Evolutionary conservation across 2,329 filamentous ascomycete genomes (phyloP).

Genomic region (Rhynchosporium graminicola): DNA sequence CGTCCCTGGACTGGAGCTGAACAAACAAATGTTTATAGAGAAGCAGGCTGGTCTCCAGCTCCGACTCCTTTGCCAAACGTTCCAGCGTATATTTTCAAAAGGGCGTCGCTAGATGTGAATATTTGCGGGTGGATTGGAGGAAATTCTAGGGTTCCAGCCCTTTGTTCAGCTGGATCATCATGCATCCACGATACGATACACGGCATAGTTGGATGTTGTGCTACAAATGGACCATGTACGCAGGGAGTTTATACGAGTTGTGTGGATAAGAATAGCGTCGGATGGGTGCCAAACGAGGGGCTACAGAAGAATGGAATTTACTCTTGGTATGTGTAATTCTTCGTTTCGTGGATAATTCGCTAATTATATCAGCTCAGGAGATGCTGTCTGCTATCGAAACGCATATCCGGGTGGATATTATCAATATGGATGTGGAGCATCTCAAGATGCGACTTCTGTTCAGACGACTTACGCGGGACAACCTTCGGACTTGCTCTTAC

Average conservation of each 20-base stretch:
- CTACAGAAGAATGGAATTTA: conserved; percentile 36
- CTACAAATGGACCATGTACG: conserved; percentile 36
- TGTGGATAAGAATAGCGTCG: conserved; percentile 34
- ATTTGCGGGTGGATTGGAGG: conserved; percentile 40
- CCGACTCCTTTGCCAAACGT: conserved; percentile 33
- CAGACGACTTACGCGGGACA: conserved; percentile 36
- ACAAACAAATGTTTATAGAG: conserved; percentile 33
- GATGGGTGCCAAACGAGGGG: conserved; percentile 29
- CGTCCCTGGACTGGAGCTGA: conserved; percentile 33
- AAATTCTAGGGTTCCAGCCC: conserved; percentile 26
- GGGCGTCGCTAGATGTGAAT: conserved; percentile 30
- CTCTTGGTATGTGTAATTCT: conserved; percentile 34
- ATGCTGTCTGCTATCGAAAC: conserved; percentile 35
- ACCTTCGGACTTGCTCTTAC: conserved; percentile 32
- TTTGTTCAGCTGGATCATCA: conserved; percentile 34
- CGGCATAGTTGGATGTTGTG: conserved; percentile 37
- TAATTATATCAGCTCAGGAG: conserved; percentile 31
- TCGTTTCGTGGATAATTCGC: background rate
- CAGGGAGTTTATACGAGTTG: conserved; percentile 39
- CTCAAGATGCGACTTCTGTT: conserved; percentile 29
- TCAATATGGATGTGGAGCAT: conserved; percentile 37
- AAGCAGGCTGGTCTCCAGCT: conserved; percentile 35
- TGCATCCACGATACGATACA: conserved; percentile 38
- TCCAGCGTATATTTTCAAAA: conserved; percentile 33
- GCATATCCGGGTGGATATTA: conserved; percentile 35